Conservation (phyloP, 129 eudicot genomes). For the Artemisia annua region DNA sequence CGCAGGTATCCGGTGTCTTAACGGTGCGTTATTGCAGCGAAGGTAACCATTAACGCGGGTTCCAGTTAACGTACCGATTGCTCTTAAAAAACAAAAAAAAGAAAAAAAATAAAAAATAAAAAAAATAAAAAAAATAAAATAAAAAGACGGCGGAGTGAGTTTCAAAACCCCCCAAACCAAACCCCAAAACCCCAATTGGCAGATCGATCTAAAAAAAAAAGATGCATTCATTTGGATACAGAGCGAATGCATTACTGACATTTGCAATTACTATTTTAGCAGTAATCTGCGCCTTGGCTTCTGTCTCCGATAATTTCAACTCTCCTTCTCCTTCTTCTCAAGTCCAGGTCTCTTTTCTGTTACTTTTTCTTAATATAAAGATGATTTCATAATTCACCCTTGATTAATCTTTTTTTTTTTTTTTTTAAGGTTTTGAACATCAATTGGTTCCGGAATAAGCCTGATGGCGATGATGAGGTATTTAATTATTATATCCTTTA, state of each 20-base stretch:
- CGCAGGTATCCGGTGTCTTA: too few relatives aligned
- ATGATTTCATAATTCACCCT: conserved; percentile 1
- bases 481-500: not conserved
- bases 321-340: conserved; percentile 62
- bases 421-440: conserved; percentile 72
- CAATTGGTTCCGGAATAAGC: conserved; percentile 76
- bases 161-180: not conserved
- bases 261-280: conserved; percentile 77
- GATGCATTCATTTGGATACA: conserved; percentile 74
- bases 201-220: not conserved
- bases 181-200: not conserved
- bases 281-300: conserved; percentile 79
- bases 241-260: conserved; percentile 84
- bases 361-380: not conserved
- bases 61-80: too few relatives aligned
- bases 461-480: conserved; percentile 93
- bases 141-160: too few relatives aligned
- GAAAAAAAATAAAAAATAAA: too few relatives aligned
- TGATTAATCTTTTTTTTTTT: not conserved
- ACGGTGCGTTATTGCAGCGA: too few relatives aligned
- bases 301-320: conserved; percentile 81
- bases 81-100: too few relatives aligned
- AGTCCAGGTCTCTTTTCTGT: conserved; percentile 50
- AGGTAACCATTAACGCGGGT: too few relatives aligned
- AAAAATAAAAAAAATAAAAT: too few relatives aligned